Conservation (phyloP, 2,329 filamentous ascomycete species). For the Ilyonectria mors-panacis region DNA sequence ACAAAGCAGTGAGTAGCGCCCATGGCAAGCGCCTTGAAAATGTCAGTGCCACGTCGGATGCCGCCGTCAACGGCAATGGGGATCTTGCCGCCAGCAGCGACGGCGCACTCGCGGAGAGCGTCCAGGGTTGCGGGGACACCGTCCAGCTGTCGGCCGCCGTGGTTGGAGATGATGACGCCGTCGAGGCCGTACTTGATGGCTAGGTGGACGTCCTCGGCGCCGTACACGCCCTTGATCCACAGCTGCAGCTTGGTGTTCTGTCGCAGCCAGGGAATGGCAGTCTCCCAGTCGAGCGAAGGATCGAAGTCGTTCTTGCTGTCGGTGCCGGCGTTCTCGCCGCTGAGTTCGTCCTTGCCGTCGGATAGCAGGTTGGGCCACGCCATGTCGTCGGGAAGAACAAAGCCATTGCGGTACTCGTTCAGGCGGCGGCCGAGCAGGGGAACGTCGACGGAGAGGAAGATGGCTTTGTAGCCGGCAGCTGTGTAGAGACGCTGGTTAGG, state of each 20-base stretch:
- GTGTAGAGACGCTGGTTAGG: neutral
- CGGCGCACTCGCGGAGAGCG: conserved; percentile 73
- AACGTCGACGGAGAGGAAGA: conserved; percentile 72
- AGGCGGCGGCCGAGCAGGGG: conserved; percentile 63
- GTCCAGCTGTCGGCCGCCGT: conserved; percentile 49
- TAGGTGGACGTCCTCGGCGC: conserved; percentile 50
- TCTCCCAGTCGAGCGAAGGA: conserved; percentile 70
- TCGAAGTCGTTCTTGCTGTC: conserved; percentile 38
- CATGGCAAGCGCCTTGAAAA: conserved; percentile 52
- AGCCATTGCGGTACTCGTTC: conserved; percentile 65
- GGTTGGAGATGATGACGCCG: conserved; percentile 48
- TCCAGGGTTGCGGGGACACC: conserved; percentile 69
- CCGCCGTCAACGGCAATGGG: conserved; percentile 66
- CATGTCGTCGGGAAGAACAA: conserved; percentile 65
- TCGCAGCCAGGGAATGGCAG: conserved; percentile 75
- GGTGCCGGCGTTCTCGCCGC: conserved; percentile 28
- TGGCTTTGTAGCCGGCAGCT: conserved; percentile 61
- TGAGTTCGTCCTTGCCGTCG: conserved; percentile 45
- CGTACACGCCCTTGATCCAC: conserved; percentile 53
- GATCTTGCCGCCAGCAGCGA: conserved; percentile 68
- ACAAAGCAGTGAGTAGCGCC: conserved; percentile 45
- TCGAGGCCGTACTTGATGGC: conserved; percentile 50
- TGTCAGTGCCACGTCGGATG: conserved; percentile 50
- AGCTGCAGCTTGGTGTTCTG: conserved; percentile 58
- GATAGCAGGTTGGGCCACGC: conserved; percentile 51